Evolutionary conservation across 345 rosid species (phyloP), one percentile per base, ranked within the genome.

Genomic region (Sonneratia caseolaris): DNA sequence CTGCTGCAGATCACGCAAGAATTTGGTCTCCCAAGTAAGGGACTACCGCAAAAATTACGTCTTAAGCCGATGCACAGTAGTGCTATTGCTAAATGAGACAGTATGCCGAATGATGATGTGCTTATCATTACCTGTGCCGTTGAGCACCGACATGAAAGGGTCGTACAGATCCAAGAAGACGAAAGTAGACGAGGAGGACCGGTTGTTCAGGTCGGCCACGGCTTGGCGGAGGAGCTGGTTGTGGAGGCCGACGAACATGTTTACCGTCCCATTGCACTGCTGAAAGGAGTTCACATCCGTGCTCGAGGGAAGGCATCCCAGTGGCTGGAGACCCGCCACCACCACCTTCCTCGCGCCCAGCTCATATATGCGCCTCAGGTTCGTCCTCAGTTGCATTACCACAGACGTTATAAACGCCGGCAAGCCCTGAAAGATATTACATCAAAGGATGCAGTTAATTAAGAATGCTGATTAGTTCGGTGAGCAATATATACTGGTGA

Each of bases 231-330:
- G 69, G 64, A 86, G 75, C 27, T 3, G 64, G 77, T 89, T 88
- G 83, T 91, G 98, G 78, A 85, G 53, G 21, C 40, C 32, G 6
- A 79, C 82, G 1, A 82, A 82, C 18, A 16, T 4, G 82, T 88
- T 88, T 5, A 79, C 38, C 5, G 78, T 64, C 35, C n/a, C 86
- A 57, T 83, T 79, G 87, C 97, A 89, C 53, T 73, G 79, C 68
- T 76, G 76, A 71, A 82, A 88, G 13, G 90, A 76, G 32, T 71
- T 70, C 8, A 6, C 11, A 12, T 7, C 13, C 2, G 97, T 84
- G 73, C 51, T 65, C 0, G 5, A 16, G 45, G 98, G 98, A 53
- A 89, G 88, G 78, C 98, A 94, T 0, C 98, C 97, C 37, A 89
- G 70, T 32, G 98, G 98, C 36, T 78, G 88, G 24, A 94, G 75